Base-by-base conservation (phyloP, 192 early-diverging fungal species). In the Coemansia sp. region DNA sequence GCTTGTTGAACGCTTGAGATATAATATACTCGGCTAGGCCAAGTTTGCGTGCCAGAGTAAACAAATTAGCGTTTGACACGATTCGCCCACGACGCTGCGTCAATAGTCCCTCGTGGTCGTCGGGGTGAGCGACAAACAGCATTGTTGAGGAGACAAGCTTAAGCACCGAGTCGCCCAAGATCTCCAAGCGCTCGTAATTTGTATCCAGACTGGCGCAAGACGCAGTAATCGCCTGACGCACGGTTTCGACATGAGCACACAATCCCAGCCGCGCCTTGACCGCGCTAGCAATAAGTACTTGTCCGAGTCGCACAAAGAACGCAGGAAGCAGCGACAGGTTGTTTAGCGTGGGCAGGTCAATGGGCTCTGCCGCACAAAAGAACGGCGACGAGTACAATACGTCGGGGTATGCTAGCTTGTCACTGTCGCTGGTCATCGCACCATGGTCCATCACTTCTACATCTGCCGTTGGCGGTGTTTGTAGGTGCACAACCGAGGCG, bases 141-240 rank as follows among this genome's bases (percentile, higher is more conserved):
- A 90, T 88, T 28, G 92, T 82, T 0, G 90, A 90, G 3, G 87
- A 77, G 2, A 90, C 76, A 57, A 91, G 86, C 71, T 98, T 98
- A 23, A 98, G 83, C 42, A 94, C 91, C 26, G 95, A 89, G 68
- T 98, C 96, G 8, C 96, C 96, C 16, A 96, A 80, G 6, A 91
- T 89, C 80, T 98, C 95, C 0, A 95, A 75, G 0, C 96, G 91
- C 76, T 98, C 93, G 71, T 98, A 96, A 71, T 92, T 87, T 63
- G 83, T 84, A 32, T 86, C 86, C 65, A 87, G 77, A 66, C 74
- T 87, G 3, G 94, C 84, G 7, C 88, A 87, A 14, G 92, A 84
- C 2, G 92, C 79, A 0, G 94, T 94, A 47, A 95, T 85, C 9
- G 95, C 96, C 53, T 82, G 71, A 17, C 89, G 85, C 26, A 91